Base-by-base conservation (phyloP, 805 yeast species). In the Candida suzukii region DNA sequence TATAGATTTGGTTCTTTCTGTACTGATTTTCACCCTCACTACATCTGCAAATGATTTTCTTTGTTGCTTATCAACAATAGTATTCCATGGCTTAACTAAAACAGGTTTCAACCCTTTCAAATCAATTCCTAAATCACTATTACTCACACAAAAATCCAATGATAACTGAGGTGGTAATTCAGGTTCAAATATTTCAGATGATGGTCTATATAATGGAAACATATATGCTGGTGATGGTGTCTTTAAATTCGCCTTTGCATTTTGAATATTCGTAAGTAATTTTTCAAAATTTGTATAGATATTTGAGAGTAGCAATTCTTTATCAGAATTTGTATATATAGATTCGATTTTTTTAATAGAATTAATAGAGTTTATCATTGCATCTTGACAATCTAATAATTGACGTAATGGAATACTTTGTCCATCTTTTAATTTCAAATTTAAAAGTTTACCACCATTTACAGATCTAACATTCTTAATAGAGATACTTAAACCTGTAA, bases 71-170 rank as follows among this genome's bases (percentile, higher is more conserved):
- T 62, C 60, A 42, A 78, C 73, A 6, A 80, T 68, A 4, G 68
- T 61, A 44, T 73, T 62, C 90, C 90, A 83, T 1, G 90, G 90
- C 43, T 64, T 66, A 45, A 73, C 77, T 0, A 68, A 68, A 9
- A 82, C 70, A 19, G 60, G 60, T 27, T 61, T 64, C 29, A 82
- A 53, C 39, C 71, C 70, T 51, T 76, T 74, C 42, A 80, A 59
- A 41, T 82, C 88, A 7, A 81, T 58, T 20, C 80, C 68, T 3
- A 82, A 54, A 50, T 83, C 88, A 18, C 81, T 78, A 54, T 78
- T 81, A 46, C 71, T 67, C 19, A 82, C 60, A 41, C 73, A 74
- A 22, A 81, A 50, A 50, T 83, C 91, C 33, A 82, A 53, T 2
- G 80, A 63, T 5, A 80, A 61, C 11, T 63, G 58, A 2, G 62